phyloP scores from a whole-genome alignment of 2,329 filamentous ascomycete species.

The Trichoderma citrinoviride region DNA sequence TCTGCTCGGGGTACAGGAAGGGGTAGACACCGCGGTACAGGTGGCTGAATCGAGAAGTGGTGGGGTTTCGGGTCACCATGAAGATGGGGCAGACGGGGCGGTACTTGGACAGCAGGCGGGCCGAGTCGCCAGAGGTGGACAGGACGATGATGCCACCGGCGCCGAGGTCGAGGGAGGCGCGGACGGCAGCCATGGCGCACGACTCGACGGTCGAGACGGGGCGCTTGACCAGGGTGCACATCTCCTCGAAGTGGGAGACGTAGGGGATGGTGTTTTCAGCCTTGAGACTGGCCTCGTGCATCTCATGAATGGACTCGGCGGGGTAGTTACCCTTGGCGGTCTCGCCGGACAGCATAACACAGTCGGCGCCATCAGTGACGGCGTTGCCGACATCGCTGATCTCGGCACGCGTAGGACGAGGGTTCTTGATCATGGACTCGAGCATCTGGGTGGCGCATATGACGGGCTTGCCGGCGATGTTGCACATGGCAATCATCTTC shows the following conservation, averaged over 20 bases:
- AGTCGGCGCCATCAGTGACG: conserved; percentile 95
- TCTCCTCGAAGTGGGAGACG: conserved; percentile 93
- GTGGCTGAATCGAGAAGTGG: conserved; percentile 85
- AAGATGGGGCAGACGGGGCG: conserved; percentile 98
- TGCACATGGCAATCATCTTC: conserved; percentile 99
- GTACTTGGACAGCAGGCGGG: conserved; percentile 96
- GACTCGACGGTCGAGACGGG: conserved; percentile 89
- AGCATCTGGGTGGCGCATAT: conserved; percentile 99
- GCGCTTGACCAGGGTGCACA: conserved; percentile 77
- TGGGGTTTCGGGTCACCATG: conserved; percentile 90
- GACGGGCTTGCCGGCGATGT: conserved; percentile 96
- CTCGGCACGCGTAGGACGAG: conserved; percentile 94
- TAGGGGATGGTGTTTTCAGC: conserved; percentile 98
- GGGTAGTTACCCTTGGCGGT: conserved; percentile 98
- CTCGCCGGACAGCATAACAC: conserved; percentile 99
- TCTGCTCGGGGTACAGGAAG: conserved; percentile 88
- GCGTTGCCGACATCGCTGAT: conserved; percentile 98
- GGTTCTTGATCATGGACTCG: conserved; percentile 99
- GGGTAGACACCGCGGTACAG: conserved; percentile 97
- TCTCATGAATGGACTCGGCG: conserved; percentile 87
- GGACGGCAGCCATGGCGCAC: conserved; percentile 94
- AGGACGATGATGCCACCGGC: conserved; percentile 94
- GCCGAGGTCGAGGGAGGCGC: conserved; percentile 91
- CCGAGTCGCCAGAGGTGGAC: conserved; percentile 92
- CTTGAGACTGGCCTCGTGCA: conserved; percentile 96